phyloP scores from a whole-genome alignment of 495 filamentous ascomycete species.

The Tricharina praecox region DNA sequence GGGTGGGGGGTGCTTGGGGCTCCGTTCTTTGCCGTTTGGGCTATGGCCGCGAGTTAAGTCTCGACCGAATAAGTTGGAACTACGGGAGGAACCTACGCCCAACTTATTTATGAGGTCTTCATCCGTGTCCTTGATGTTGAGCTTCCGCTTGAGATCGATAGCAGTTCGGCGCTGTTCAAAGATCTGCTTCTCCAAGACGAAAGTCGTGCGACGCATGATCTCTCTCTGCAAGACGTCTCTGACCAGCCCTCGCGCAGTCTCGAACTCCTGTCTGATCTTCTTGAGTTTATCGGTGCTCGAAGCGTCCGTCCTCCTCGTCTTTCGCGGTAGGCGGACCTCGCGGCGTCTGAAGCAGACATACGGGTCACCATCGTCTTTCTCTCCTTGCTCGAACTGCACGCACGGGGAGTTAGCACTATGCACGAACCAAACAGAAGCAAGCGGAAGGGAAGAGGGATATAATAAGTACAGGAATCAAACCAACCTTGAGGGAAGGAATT shows the following conservation, averaged over 20 bases:
- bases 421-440: too few species aligned
- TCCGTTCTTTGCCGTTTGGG: conserved; percentile 36
- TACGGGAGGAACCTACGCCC: conserved; percentile 19
- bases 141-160: conserved; percentile 71
- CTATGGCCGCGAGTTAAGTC: conserved; percentile 6
- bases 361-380: conserved; percentile 88
- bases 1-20: conserved; percentile 38
- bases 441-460: too few species aligned
- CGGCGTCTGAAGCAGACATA: conserved; percentile 97
- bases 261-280: conserved; percentile 75
- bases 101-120: conserved; percentile 93
- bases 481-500: conserved; percentile 56
- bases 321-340: conserved; percentile 83
- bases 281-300: conserved; percentile 90
- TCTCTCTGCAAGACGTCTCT: conserved; percentile 63
- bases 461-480: too few species aligned
- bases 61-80: conserved; percentile 1
- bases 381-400: conserved; percentile 78
- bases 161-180: conserved; percentile 66
- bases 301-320: conserved; percentile 82
- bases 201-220: conserved; percentile 53
- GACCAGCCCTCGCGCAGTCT: conserved; percentile 70
- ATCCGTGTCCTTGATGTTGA: conserved; percentile 79
- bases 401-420: too few species aligned
- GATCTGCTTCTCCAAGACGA: conserved; percentile 52